Base-by-base conservation (phyloP, 2,329 filamentous ascomycete genomes). In the Aphanoascus verrucosus region DNA sequence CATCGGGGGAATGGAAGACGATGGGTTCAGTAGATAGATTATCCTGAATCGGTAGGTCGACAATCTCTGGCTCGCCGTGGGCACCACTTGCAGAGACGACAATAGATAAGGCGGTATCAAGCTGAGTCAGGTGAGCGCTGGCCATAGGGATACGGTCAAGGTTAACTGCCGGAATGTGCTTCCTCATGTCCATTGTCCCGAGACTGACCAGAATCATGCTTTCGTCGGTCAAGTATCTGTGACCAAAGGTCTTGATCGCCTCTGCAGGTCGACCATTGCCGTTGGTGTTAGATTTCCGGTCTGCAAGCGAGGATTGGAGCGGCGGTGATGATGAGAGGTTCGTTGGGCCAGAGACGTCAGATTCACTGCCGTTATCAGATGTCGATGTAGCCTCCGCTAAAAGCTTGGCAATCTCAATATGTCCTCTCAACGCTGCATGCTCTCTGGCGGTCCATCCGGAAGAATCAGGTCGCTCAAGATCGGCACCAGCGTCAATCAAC, bases 391-490 rank as follows among this genome's bases (percentile, higher is more conserved):
- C 72, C 34, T 78, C 71, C 11, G 78, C 79, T 17, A 97, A 77
- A 35, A 81, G 78, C 43, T 77, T 75, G 5, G 89, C 87, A 63
- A 97, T 89, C 1, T 80, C 76, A 60, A 97, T 79, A 66, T 98
- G 90, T 0, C 93, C 93, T 65, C 93, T 79, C 49, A 98, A 73
- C 0, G 90, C 86, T 20, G 93, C 91, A 67, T 98, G 93, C 65
- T 98, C 93, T 65, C 85, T 88, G 0, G 90, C 85, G 2, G 86
- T 93, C 93, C 93, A 98, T 7, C 91, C 91, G 43, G 89, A 96
- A 0, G 84, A 85, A 67, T 98, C 93, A 5, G 77, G 73, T 55
- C 80, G 83, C 54, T 84, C 82, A 2, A 88, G 72, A 55, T 94
- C 81, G 0, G 88, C 88, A 1, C 88, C 88, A 19, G 85, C 84